Conservation (phyloP, 1,139 yeast species). For the Yamadazyma dushanensis region DNA sequence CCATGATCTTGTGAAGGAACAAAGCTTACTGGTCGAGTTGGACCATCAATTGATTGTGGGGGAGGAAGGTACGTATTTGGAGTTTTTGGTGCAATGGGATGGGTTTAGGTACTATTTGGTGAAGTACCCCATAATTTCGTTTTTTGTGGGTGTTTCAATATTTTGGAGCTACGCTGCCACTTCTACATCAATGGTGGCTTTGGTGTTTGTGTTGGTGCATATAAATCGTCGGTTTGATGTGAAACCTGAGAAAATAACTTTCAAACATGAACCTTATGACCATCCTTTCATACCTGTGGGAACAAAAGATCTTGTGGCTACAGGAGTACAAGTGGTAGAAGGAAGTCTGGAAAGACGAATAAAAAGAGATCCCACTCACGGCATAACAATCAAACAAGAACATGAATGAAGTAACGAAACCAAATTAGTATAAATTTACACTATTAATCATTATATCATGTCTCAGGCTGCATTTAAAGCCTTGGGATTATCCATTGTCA, state of each 20-base stretch:
- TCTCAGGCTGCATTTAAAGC: slow-evolving; percentile 30
- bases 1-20: neutral
- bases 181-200: slow-evolving; percentile 27
- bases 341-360: too few relatives aligned
- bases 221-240: neutral
- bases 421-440: neutral
- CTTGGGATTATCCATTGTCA: slow-evolving; percentile 41
- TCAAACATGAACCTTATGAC: too few relatives aligned
- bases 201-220: neutral
- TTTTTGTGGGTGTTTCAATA: slow-evolving; percentile 48
- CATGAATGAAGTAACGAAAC: too few relatives aligned
- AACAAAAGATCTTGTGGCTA: too few relatives aligned
- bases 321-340: too few relatives aligned
- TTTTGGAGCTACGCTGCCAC: slow-evolving; percentile 49
- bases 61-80: slow-evolving; percentile 16
- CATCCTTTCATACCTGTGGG: too few relatives aligned
- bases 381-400: too few relatives aligned
- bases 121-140: slow-evolving; percentile 45
- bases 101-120: slow-evolving; percentile 62
- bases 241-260: too few relatives aligned
- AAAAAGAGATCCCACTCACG: too few relatives aligned
- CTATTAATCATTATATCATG: too few relatives aligned
- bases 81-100: slow-evolving; percentile 39
- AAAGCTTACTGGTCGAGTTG: neutral
- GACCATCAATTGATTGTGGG: slow-evolving; percentile 10